Base-by-base conservation (phyloP, 805 yeast species). In the Schwanniomyces occidentalis region DNA sequence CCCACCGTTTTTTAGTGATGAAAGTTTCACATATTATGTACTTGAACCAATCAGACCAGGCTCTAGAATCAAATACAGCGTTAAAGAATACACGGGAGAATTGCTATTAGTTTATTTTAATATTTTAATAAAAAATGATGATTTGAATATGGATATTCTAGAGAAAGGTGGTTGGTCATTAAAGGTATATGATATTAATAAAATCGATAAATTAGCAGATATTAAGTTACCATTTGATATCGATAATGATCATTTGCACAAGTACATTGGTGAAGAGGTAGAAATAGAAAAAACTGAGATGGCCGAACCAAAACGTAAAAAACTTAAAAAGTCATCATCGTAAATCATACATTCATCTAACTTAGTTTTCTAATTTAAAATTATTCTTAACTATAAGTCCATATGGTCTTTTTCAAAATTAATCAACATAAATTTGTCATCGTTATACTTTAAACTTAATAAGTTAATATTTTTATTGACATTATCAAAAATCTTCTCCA, bases 1-100 rank as follows among this genome's bases (percentile, higher is more conserved):
- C 2, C 71, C 73, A 1, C 77, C 77, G 0, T 73, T 70, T 41
- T 71, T 71, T 50, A 69, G 76, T 27, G 78, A 73, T 40, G 77
- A 72, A 48, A 56, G 69, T n/a, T 72, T 62, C 39, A 42, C 56
- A 34, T 62, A 60, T 45, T 61, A 45, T 29, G 59, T 65, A 20
- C 51, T 58, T 4, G 61, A 56, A 8, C 41, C 50, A 12, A 17
- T 4, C 4, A 41, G 52, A 16, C 49, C 54, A 7, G 51, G 31
- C 3, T 27, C 58, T 31, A 62, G 65, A 27, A 61, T 71, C 21
- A 72, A 71, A 46, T 71, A 71, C 43, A 65, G 52, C 23, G 41
- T 56, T 13, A 65, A 63, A 34, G 78, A 71, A 47, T 72, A 71
- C 34, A 39, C 55, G 7, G 67, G 65, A 4, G 62, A 65, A 32